A percentile compares a stretch with the other conserved stretches of the same genome.
Evolutionary conservation across 306 rosid genomes (phyloP).

Genomic region (Prunus salicina): DNA sequence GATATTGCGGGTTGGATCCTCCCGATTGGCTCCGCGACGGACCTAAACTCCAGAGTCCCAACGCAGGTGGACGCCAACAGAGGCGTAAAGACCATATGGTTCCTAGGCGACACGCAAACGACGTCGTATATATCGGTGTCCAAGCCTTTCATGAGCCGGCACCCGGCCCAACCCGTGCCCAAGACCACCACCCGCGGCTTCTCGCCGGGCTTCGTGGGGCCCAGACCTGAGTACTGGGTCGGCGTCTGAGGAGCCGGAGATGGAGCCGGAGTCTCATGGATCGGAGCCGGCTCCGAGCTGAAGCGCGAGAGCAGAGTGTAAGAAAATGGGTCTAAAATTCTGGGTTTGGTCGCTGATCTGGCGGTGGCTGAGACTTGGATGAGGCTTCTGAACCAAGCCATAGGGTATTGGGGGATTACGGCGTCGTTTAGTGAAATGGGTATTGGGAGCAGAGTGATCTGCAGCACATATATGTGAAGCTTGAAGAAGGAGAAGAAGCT

Average conservation of each 20-base stretch:
- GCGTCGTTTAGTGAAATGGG: not conserved
- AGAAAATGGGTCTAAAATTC: slow-evolving; percentile 30
- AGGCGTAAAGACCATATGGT: slow-evolving; percentile 98
- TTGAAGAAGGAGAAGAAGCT: not conserved
- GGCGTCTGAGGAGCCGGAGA: slow-evolving; percentile 12
- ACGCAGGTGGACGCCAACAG: slow-evolving; percentile 95
- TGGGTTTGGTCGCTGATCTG: slow-evolving; percentile 29
- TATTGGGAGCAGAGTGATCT: not conserved
- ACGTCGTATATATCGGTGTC: slow-evolving; percentile 69
- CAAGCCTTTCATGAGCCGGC: slow-evolving; percentile 76
- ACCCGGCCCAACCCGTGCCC: slow-evolving; percentile 96
- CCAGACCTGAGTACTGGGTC: slow-evolving; percentile 35
- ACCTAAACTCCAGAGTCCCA: slow-evolving; percentile 89
- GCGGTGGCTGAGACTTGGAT: slow-evolving; percentile 33
- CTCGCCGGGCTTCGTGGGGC: slow-evolving; percentile 57
- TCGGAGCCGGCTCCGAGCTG: slow-evolving; percentile 27
- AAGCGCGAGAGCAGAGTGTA: slow-evolving; percentile 37
- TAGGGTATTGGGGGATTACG: not conserved
- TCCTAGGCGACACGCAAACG: slow-evolving; percentile 94
- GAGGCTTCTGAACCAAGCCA: slow-evolving; percentile 68
- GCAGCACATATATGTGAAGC: not conserved
- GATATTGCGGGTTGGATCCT: slow-evolving; percentile 93
- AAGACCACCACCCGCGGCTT: slow-evolving; percentile 90
- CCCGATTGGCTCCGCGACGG: slow-evolving; percentile 85
- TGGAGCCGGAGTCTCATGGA: slow-evolving; percentile 13